These are phyloP conservation scores for Alternaria triticimaculans DNA, from an alignment of 2,329 filamentous ascomycete genomes.

Conservation along the genomic window DNA sequence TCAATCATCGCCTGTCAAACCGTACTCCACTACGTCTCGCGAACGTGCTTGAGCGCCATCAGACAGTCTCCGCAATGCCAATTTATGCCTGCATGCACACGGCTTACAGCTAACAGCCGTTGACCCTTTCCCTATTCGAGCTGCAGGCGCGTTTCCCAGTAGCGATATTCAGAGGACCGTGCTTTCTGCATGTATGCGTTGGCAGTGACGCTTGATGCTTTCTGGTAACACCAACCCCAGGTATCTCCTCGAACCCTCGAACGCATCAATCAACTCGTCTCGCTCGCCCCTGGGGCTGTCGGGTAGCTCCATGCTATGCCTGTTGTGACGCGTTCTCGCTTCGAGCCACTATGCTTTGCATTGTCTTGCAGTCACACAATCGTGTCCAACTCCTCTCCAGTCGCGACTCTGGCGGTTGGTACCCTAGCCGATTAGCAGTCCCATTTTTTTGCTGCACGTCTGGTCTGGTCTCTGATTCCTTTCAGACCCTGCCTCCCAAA, in stretches of 20 bases:
- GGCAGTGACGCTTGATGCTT: constrained; percentile 27
- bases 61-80: constrained; percentile 39
- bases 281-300: constrained; percentile 29
- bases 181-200: constrained; percentile 45
- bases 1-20: constrained; percentile 30
- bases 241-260: constrained; percentile 42
- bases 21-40: constrained; percentile 21
- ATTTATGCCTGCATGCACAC: constrained; percentile 42
- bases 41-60: constrained; percentile 31
- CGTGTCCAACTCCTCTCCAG: constrained; percentile 45
- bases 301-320: constrained; percentile 42
- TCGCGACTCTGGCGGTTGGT: constrained; percentile 46
- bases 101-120: constrained; percentile 45
- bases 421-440: constrained; percentile 33
- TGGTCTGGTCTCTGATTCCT: constrained; percentile 36
- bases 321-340: constrained; percentile 41
- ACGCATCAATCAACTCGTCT: constrained; percentile 44
- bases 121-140: constrained; percentile 44
- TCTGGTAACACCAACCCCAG: constrained; percentile 47
- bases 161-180: constrained; percentile 46
- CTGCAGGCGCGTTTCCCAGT: constrained; percentile 33
- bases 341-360: constrained; percentile 45
- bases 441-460: constrained; percentile 33
- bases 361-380: constrained; percentile 42
- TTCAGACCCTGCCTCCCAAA: constrained; percentile 22